Percentiles rank a stretch among this genome's conserved stretches.
phyloP scores from a whole-genome alignment of 169 alveolate species.

The Cyclospora cayetanensis region DNA sequence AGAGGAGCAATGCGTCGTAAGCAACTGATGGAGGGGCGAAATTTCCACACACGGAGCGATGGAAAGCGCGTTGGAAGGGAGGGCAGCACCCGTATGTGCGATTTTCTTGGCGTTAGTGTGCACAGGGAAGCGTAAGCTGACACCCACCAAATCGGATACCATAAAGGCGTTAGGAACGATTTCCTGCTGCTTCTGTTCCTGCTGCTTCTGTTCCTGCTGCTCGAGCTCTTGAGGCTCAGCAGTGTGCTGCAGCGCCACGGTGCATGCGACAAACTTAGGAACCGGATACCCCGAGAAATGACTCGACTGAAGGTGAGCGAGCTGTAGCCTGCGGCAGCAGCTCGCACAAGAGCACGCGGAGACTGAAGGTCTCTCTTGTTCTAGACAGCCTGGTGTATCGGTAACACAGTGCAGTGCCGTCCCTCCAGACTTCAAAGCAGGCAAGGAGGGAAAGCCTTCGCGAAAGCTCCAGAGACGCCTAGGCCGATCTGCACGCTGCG shows the following conservation, averaged over 20 bases:
- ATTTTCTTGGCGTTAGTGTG: too few relatives aligned
- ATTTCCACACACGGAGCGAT: neutral
- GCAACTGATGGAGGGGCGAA: neutral
- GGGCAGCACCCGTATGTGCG: too few relatives aligned
- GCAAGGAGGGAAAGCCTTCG: neutral
- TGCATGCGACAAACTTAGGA: slow-evolving; percentile 84
- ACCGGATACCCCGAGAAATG: slow-evolving; percentile 89
- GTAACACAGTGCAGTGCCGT: too few relatives aligned
- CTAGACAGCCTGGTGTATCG: too few relatives aligned
- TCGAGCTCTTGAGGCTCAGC: neutral
- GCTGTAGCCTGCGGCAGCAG: slow-evolving; percentile 71
- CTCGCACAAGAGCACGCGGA: neutral
- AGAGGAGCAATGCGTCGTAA: neutral
- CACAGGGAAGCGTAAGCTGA: neutral
- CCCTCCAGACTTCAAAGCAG: too few relatives aligned
- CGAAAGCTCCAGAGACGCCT: neutral
- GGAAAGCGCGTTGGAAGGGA: neutral
- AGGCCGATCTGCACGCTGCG: neutral
- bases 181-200: slow-evolving; percentile 76
- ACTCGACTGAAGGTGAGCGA: slow-evolving; percentile 43
- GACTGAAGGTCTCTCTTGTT: too few relatives aligned
- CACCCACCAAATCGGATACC: slow-evolving; percentile 85
- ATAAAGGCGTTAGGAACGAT: slow-evolving; percentile 88
- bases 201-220: slow-evolving; percentile 17
- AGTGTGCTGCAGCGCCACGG: slow-evolving; percentile 85